Evolutionary conservation across 768 basidiomycete species (phyloP).

Genomic region (Sarcomyxa edulis): DNA sequence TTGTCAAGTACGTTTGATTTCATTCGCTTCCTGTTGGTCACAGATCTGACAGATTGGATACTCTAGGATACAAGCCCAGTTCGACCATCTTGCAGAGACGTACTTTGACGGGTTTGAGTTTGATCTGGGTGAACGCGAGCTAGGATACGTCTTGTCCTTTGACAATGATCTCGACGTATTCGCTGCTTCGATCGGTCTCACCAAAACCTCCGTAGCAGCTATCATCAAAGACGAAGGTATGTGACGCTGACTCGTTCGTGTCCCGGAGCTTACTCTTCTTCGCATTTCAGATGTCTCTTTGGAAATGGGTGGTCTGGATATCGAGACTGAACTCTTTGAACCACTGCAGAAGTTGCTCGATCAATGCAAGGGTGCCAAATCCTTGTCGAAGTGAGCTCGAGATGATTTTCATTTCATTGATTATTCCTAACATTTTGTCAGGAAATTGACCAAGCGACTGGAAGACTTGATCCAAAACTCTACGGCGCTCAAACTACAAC

Average conservation of each 20-base stretch:
- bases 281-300: constrained; percentile 59
- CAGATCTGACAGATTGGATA: constrained; percentile 1
- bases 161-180: constrained; percentile 95
- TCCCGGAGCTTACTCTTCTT: not conserved
- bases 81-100: constrained; percentile 86
- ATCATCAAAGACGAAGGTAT: constrained; percentile 76
- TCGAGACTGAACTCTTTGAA: constrained; percentile 70
- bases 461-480: constrained; percentile 75
- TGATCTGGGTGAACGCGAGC: constrained; percentile 86
- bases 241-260: constrained; percentile 5
- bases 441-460: constrained; percentile 83
- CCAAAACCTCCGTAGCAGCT: constrained; percentile 77
- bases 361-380: constrained; percentile 76
- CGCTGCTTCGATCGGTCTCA: constrained; percentile 84
- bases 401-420: not conserved
- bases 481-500: constrained; percentile 62
- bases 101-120: constrained; percentile 81
- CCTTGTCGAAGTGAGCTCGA: constrained; percentile 61
- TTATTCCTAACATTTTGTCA: constrained; percentile 21
- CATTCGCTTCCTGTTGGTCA: not conserved
- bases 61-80: constrained; percentile 82
- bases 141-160: constrained; percentile 75
- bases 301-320: constrained; percentile 71
- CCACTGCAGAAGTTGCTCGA: constrained; percentile 82
- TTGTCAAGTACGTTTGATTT: constrained; percentile 62